Percentiles rank a stretch among this genome's conserved stretches.
These are phyloP conservation scores for Ajuga chamaepitys DNA, from an alignment of 257 asterid species.

Conservation along the genomic window DNA sequence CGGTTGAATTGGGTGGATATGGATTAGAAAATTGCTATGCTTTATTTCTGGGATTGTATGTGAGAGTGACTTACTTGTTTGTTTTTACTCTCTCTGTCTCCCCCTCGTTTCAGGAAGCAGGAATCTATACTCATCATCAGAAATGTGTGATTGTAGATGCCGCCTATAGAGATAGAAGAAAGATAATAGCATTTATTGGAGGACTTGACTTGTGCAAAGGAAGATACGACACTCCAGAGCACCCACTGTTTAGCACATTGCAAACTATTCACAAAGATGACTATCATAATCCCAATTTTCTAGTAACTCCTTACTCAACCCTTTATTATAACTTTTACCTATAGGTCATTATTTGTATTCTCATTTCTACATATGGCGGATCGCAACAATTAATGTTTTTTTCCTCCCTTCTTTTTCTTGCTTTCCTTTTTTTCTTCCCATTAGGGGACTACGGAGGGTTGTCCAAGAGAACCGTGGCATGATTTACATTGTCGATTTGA, in stretches of 20 bases:
- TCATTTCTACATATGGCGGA: background rate
- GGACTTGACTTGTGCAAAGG: conserved; percentile 92
- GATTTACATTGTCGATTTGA: conserved; percentile 78
- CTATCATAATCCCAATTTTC: conserved; percentile 77
- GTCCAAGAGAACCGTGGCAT: conserved; percentile 97
- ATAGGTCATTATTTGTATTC: background rate
- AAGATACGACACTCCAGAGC: conserved; percentile 82
- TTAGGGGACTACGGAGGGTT: conserved; percentile 59
- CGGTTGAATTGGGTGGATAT: background rate
- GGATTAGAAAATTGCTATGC: too few species aligned
- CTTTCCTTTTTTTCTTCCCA: background rate
- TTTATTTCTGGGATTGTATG: background rate
- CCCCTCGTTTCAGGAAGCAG: conserved; percentile 61
- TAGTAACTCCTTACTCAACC: conserved; percentile 35
- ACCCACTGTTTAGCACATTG: conserved; percentile 57
- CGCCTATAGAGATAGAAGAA: conserved; percentile 48
- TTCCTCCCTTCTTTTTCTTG: background rate
- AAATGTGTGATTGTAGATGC: conserved; percentile 81
- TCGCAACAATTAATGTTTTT: background rate
- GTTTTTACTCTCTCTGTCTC: background rate
- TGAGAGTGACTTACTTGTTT: background rate
- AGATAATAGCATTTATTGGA: conserved; percentile 72
- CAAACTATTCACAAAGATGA: conserved; percentile 72
- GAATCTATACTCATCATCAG: conserved; percentile 94
- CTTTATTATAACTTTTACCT: background rate